Percentiles rank a stretch among this genome's conserved stretches.
Conservation (phyloP, 2,329 filamentous ascomycete species). For the Talaromyces rugulosus region DNA sequence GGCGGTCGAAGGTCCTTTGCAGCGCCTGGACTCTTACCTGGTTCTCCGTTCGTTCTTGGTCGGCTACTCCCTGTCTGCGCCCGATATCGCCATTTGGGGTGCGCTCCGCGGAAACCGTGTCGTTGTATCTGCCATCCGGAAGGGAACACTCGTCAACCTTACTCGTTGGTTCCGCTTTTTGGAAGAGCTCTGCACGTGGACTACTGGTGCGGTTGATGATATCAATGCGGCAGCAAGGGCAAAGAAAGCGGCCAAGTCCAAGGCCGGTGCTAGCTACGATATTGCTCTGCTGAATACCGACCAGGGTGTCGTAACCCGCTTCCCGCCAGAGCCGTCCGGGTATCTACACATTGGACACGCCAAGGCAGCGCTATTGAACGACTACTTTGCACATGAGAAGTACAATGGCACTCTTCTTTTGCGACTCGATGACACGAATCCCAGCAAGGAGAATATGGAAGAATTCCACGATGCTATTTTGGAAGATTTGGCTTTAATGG, state of each 20-base stretch:
- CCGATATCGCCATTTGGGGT: slow-evolving; percentile 79
- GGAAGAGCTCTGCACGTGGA: slow-evolving; percentile 75
- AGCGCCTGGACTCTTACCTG: slow-evolving; percentile 79
- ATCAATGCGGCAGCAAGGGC: slow-evolving; percentile 65
- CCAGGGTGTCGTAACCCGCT: slow-evolving; percentile 84
- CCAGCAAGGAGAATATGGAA: slow-evolving; percentile 83
- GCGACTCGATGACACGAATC: slow-evolving; percentile 96
- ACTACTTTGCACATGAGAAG: slow-evolving; percentile 93
- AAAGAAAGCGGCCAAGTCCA: slow-evolving; percentile 65
- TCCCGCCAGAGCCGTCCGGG: slow-evolving; percentile 90
- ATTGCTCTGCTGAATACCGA: slow-evolving; percentile 80
- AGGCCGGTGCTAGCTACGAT: slow-evolving; percentile 82
- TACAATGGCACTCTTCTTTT: slow-evolving; percentile 88
- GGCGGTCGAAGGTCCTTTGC: slow-evolving; percentile 68
- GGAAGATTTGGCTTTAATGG: slow-evolving; percentile 85
- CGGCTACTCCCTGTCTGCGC: slow-evolving; percentile 71
- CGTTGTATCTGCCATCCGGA: slow-evolving; percentile 75
- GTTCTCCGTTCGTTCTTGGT: slow-evolving; percentile 81
- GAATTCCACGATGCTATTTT: slow-evolving; percentile 94
- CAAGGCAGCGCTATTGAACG: slow-evolving; percentile 88
- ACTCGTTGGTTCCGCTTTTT: slow-evolving; percentile 84
- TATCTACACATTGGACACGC: slow-evolving; percentile 95
- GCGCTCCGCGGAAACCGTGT: slow-evolving; percentile 79
- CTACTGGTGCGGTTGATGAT: slow-evolving; percentile 65
- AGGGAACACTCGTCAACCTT: slow-evolving; percentile 70